Conservation (phyloP, 768 basidiomycete genomes). For the Auricularia cornea region DNA sequence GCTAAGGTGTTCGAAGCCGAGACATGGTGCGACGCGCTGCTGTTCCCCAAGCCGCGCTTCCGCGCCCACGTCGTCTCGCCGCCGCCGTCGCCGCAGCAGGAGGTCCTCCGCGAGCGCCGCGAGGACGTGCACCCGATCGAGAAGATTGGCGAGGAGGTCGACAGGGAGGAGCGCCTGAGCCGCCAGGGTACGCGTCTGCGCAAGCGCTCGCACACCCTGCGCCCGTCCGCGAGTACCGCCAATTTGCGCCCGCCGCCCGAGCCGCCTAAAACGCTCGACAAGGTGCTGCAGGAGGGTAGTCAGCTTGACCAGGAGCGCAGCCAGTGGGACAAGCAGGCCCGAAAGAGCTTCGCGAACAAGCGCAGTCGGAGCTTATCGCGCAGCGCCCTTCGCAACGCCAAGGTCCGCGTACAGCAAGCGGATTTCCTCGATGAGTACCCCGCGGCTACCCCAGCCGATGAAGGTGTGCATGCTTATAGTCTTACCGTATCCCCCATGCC, state of each 20-base stretch:
- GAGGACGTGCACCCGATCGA: background rate
- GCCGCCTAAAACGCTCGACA: background rate
- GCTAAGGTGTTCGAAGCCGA: slow-evolving; percentile 38
- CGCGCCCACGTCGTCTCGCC: slow-evolving; percentile 37
- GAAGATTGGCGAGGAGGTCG: background rate
- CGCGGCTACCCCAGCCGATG: background rate
- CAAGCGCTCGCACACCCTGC: background rate
- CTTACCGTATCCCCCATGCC: too few relatives aligned
- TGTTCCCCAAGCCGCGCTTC: slow-evolving; percentile 70
- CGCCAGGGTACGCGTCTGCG: background rate
- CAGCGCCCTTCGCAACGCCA: background rate
- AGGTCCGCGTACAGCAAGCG: background rate
- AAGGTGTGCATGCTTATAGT: background rate
- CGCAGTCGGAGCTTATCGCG: background rate
- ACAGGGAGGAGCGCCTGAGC: background rate
- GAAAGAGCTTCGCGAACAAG: background rate
- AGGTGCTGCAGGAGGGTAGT: background rate
- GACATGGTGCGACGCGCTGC: slow-evolving; percentile 73
- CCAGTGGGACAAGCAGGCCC: background rate
- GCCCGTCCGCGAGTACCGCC: background rate
- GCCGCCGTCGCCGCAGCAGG: slow-evolving; percentile 31
- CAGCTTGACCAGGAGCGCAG: background rate
- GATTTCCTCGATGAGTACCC: background rate
- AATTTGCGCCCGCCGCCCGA: background rate
- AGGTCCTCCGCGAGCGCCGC: background rate